These are phyloP conservation scores for Drosera capensis DNA, from an alignment of 148 eudicot genomes.

Conservation along the genomic window DNA sequence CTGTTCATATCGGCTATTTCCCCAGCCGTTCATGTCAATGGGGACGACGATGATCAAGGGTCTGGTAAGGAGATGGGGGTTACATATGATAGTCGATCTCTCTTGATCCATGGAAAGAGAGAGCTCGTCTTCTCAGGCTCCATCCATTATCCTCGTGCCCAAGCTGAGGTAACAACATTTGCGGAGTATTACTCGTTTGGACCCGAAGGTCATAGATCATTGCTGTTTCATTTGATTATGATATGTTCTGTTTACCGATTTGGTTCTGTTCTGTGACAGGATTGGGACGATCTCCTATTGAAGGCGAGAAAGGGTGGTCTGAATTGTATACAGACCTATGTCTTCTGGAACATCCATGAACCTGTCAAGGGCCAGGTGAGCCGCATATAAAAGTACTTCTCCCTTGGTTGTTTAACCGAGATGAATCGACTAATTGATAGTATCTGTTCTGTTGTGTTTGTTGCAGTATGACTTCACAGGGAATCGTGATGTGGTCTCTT, in stretches of 20 bases:
- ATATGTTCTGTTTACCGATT: not conserved
- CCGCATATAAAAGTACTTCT: not conserved
- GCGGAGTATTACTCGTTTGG: not conserved
- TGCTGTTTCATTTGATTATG: not conserved
- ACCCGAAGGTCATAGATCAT: not conserved
- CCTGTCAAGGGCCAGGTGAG: conserved; percentile 28
- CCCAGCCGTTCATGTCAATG: not conserved
- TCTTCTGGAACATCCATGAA: conserved; percentile 31
- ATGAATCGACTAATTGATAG: not conserved
- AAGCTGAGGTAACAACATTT: conserved; percentile 12
- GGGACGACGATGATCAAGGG: not conserved
- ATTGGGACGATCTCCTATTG: conserved; percentile 22
- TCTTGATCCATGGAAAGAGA: conserved; percentile 31
- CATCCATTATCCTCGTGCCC: conserved; percentile 41
- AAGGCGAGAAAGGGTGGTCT: conserved; percentile 27
- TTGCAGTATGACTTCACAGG: conserved; percentile 60
- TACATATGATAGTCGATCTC: conserved; percentile 27
- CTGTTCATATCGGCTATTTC: not conserved
- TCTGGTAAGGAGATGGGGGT: conserved; percentile 2
- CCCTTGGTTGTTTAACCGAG: not conserved
- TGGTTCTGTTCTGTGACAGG: conserved; percentile 1
- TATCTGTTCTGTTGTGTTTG: not conserved
- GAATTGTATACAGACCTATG: conserved; percentile 30
- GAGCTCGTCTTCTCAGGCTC: conserved; percentile 35
- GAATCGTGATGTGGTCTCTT: conserved; percentile 42